Evolutionary conservation across 257 asterid genomes (phyloP), one percentile per base, ranked within the genome.

Genomic region (Echites panduratus): DNA sequence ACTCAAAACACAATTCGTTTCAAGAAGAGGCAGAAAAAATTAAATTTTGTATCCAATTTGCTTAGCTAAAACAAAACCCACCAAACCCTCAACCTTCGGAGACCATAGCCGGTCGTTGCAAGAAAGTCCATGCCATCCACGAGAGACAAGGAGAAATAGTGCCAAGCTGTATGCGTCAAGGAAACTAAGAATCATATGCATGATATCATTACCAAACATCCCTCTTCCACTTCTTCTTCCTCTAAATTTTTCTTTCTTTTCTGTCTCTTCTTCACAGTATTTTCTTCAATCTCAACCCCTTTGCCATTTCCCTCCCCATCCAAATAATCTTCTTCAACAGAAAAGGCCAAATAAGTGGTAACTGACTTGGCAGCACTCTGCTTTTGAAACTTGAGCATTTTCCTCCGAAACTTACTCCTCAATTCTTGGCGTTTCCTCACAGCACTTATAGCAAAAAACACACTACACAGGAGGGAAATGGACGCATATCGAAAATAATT

Each of bases 131-230:
- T n/a, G n/a, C n/a, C n/a, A n/a, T n/a, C n/a, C n/a, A n/a, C n/a
- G n/a, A n/a, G n/a, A n/a, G n/a, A n/a, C n/a, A n/a, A n/a, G n/a
- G n/a, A n/a, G n/a, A n/a, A n/a, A n/a, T n/a, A n/a, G n/a, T n/a
- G 90, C 96, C 87, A 83, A 77, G 89, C 91, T 88, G 89, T 87
- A 91, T 63, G 93, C 89, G 84, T 92, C 96, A 5, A 90, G 84
- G 71, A 68, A 80, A 63, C 76, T 62, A 17, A 92, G 70, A 19
- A n/a, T n/a, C n/a, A n/a, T n/a, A n/a, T n/a, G n/a, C 70, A 90
- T 57, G 4, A 96, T 94, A 64, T 90, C 96, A 17, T 32, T 16
- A 35, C 64, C 44, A 9, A 64, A 4, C 14, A 64, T 3, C n/a
- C 5, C 16, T n/a, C 45, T 49, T 20, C 56, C 7, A 49, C n/a